Base-by-base conservation (phyloP, 768 basidiomycete species). In the Gelatoporia subvermispora region DNA sequence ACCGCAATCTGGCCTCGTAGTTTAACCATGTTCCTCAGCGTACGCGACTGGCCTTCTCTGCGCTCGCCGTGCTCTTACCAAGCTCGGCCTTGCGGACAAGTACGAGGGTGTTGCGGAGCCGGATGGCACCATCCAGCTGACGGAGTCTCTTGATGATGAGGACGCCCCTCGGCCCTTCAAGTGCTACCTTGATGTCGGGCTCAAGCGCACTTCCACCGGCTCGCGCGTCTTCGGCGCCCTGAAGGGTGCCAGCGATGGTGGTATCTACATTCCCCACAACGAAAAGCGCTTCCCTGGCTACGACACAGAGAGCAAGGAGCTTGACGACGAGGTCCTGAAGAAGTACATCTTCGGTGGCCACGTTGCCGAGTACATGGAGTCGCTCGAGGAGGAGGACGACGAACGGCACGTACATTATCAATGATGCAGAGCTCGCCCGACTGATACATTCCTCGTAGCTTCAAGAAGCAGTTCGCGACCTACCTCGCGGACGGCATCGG, bases 331-430 rank as follows among this genome's bases (percentile, higher is more conserved):
- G 70, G 82, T 85, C 48, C 76, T 98, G 64, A 93, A 95, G 68
- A 95, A 95, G 73, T 99, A 99, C 76, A 98, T 99, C 68, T 88
- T 77, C 60, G 94, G 91, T 66, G 94, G 94, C 45, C 96, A 99
- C 68, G 87, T 99, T 49, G 92, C 96, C 43, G 96, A 98, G 73
- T 99, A 98, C 79, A 99, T 99, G 96, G 91, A 98, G 74, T 88
- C 84, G 49, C 75, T 98, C 46, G 96, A 99, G 75, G 96, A 99
- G 79, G 96, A 99, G 75, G 96, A 99, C 65, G 96, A 98, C 61
- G 95, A 98, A 73, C 81, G 93, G 84, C 84, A 58, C 53, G 78
- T 65, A 10, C 34, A 22, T 20, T 28, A 28, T 15, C 37, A 23
- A 20, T 43, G 35, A 45, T 34, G 24, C 10, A 36, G 23, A 4